These are phyloP conservation scores for Yamadazyma diospyri DNA, from an alignment of 1,139 yeast genomes.

Conservation along the genomic window DNA sequence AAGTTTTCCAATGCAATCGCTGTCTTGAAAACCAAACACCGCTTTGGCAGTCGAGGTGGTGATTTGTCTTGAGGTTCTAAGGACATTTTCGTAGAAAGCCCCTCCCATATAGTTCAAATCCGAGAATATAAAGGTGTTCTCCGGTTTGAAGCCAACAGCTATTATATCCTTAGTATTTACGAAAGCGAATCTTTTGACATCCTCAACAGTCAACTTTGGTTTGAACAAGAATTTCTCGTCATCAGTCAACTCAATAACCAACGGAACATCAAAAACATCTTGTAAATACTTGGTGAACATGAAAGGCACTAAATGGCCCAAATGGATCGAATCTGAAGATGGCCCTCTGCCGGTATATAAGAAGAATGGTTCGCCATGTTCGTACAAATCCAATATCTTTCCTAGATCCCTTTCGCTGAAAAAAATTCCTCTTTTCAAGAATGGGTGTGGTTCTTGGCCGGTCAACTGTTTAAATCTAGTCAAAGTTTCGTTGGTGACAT, in stretches of 20 bases:
- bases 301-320: constrained; percentile 97
- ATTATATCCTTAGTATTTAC: constrained; percentile 92
- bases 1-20: constrained; percentile 90
- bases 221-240: constrained; percentile 97
- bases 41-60: constrained; percentile 95
- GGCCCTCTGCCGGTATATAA: constrained; percentile 99
- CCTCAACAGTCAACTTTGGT: constrained; percentile 82
- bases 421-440: constrained; percentile 86
- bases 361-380: constrained; percentile 93
- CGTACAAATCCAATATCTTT: constrained; percentile 80
- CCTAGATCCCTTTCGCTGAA: constrained; percentile 88
- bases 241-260: constrained; percentile 92
- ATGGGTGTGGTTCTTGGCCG: constrained; percentile 91
- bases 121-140: constrained; percentile 91
- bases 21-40: constrained; percentile 95
- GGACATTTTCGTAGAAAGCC: constrained; percentile 90
- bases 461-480: constrained; percentile 75
- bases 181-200: constrained; percentile 73
- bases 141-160: constrained; percentile 91
- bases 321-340: constrained; percentile 88
- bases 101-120: constrained; percentile 93
- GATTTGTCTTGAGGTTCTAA: constrained; percentile 90
- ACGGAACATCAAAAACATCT: constrained; percentile 95
- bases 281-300: constrained; percentile 96
- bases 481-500: constrained; percentile 67